Base-by-base conservation (phyloP, 83 land plant species). In the Thuja plicata region DNA sequence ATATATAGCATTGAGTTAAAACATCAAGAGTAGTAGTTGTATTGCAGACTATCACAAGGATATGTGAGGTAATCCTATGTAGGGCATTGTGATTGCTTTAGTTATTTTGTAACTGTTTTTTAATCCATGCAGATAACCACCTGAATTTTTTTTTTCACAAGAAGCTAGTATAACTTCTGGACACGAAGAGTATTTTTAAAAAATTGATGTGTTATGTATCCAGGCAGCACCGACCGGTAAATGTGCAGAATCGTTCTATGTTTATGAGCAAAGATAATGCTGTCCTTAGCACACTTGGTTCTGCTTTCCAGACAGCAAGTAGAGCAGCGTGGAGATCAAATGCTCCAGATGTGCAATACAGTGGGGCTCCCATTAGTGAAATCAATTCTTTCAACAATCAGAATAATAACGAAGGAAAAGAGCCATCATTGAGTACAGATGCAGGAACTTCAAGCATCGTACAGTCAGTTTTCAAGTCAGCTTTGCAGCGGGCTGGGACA, bases 301-400 rank as follows among this genome's bases (percentile, higher is more conserved):
- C 87, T 86, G 87, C 87, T 34, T 86, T 86, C 87, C 87, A 86
- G 70, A 86, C 62, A 57, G 70, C 87, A 57, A 86, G 87, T 35
- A 86, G 87, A 54, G 70, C 71, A 34, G 62, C 87, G 11, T 86
- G 87, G 87, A 86, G 43, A 86, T 34, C 70, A 35, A 55, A 54
- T 86, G 43, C 40, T 34, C 54, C 71, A 57, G 66, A 55, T 86
- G 66, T 32, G 40, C 54, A 83, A 83, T 27, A 83, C 30, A 30
- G 24, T 46, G 83, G 30, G 7, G 32, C 8, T 46, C 55, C 46
- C 54, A 30, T 83, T 83, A 46, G 54, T 43, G 85, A 45, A 46
- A n/a, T 83, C 24, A 12, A 41, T 46, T n/a, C 85, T 83, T 10
- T 30, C 13, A 46, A 83, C 54, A 83, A 46, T 83, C 55, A 83